Percentiles rank a stretch among this genome's conserved stretches.
phyloP scores from a whole-genome alignment of 2,329 filamentous ascomycete species.

The Aspergillus spinulosporus region DNA sequence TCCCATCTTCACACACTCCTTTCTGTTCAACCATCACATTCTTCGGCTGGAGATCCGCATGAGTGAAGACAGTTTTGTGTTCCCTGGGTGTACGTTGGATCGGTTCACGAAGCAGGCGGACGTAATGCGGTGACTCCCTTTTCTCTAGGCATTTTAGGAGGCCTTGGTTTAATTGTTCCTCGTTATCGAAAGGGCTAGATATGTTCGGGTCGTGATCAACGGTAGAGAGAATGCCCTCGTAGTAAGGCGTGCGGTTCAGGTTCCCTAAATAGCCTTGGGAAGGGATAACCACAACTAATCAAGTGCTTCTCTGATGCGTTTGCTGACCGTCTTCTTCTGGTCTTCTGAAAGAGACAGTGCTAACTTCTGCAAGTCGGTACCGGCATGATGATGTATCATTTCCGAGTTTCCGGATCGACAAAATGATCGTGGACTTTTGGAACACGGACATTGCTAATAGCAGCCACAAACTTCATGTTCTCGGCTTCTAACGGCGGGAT shows the following conservation, averaged over 20 bases:
- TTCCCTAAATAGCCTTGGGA: slow-evolving; percentile 20
- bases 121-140: slow-evolving; percentile 19
- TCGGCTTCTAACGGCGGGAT: slow-evolving; percentile 22
- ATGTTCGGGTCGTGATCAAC: slow-evolving; percentile 17
- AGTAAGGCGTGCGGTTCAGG: slow-evolving; percentile 19
- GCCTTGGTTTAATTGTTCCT: slow-evolving; percentile 21
- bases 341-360: slow-evolving; percentile 14
- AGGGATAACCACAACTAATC: slow-evolving; percentile 18
- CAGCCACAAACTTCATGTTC: slow-evolving; percentile 23
- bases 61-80: slow-evolving; percentile 20
- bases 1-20: slow-evolving; percentile 8
- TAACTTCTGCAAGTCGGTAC: slow-evolving; percentile 18
- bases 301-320: slow-evolving; percentile 13
- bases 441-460: slow-evolving; percentile 19
- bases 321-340: slow-evolving; percentile 16
- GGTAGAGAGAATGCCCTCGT: slow-evolving; percentile 20
- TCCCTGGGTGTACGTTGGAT: slow-evolving; percentile 19
- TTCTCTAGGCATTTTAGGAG: slow-evolving; percentile 11
- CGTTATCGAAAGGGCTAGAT: slow-evolving; percentile 21
- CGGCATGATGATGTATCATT: slow-evolving; percentile 16
- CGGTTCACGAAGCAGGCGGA: slow-evolving; percentile 17
- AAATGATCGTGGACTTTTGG: slow-evolving; percentile 19
- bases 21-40: slow-evolving; percentile 22
- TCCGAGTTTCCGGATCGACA: slow-evolving; percentile 18
- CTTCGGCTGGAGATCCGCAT: slow-evolving; percentile 21